A percentile compares a stretch with the other conserved stretches of the same genome.
phyloP scores from a whole-genome alignment of 129 eudicot genomes.

The Dittrichia graveolens region DNA sequence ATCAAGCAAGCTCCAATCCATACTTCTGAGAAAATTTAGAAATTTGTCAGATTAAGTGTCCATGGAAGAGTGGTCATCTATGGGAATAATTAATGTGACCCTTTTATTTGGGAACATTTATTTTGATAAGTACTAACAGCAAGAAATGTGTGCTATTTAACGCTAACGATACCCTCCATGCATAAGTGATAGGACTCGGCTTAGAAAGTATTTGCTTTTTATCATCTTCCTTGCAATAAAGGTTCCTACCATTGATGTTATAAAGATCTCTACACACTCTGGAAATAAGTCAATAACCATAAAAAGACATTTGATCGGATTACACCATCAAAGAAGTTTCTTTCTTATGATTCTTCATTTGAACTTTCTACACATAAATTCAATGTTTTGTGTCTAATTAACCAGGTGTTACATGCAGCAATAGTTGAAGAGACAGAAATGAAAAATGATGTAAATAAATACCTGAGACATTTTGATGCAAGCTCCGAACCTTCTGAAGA shows the following conservation, averaged over 20 bases:
- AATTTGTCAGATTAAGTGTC: not conserved
- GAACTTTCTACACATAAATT: not conserved
- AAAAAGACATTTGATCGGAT: not conserved
- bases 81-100: not conserved
- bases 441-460: constrained; percentile 16
- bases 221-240: not conserved
- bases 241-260: not conserved
- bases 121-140: not conserved
- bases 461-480: constrained; percentile 90
- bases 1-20: constrained; percentile 97
- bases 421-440: not conserved
- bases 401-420: constrained; percentile 1
- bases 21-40: constrained; percentile 46
- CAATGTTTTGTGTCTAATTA: not conserved
- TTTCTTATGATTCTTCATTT: constrained; percentile 19
- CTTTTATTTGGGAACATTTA: constrained; percentile 10
- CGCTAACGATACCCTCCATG: not conserved
- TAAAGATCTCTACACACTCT: not conserved
- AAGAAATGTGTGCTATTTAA: constrained; percentile 4
- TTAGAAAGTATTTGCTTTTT: not conserved
- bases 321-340: not conserved
- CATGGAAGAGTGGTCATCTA: constrained; percentile 2
- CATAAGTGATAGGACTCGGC: not conserved
- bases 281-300: not conserved
- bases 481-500: constrained; percentile 91